phyloP scores from a whole-genome alignment of 2,329 filamentous ascomycete genomes.

The Aspergillus jensenii region DNA sequence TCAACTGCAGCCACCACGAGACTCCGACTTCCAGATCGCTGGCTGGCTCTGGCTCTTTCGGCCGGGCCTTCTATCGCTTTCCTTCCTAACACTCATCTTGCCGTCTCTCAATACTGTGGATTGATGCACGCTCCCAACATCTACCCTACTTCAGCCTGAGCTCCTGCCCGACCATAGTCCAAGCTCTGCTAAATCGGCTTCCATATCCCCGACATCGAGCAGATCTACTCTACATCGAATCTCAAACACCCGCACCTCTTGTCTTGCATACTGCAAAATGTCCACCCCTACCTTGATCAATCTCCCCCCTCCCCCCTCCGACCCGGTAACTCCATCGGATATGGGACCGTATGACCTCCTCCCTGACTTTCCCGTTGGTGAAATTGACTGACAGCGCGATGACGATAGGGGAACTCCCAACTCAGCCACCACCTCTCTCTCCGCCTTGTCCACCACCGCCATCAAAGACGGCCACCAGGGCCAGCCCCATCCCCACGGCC shows the following conservation, averaged over 20 bases:
- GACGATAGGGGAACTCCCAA: slow-evolving; percentile 78
- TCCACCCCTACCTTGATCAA: slow-evolving; percentile 72
- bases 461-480: slow-evolving; percentile 96
- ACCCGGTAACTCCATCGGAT: slow-evolving; percentile 83
- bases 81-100: background rate
- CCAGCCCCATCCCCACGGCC: slow-evolving; percentile 62
- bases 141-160: slow-evolving; percentile 1
- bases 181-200: background rate
- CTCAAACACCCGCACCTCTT: background rate
- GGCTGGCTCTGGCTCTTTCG: too few relatives aligned
- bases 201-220: background rate
- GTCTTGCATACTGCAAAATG: slow-evolving; percentile 21
- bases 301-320: slow-evolving; percentile 76
- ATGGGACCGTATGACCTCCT: slow-evolving; percentile 68
- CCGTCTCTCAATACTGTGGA: too few relatives aligned
- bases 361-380: slow-evolving; percentile 1
- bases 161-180: slow-evolving; percentile 4
- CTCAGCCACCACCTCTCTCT: slow-evolving; percentile 87
- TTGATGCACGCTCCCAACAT: background rate
- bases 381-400: slow-evolving; percentile 19
- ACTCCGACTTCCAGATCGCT: too few relatives aligned
- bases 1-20: background rate
- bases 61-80: background rate
- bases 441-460: slow-evolving; percentile 85
- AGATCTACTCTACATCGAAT: background rate